Base-by-base conservation (phyloP, 257 asterid genomes). In the Solanum bulbocastanum region DNA sequence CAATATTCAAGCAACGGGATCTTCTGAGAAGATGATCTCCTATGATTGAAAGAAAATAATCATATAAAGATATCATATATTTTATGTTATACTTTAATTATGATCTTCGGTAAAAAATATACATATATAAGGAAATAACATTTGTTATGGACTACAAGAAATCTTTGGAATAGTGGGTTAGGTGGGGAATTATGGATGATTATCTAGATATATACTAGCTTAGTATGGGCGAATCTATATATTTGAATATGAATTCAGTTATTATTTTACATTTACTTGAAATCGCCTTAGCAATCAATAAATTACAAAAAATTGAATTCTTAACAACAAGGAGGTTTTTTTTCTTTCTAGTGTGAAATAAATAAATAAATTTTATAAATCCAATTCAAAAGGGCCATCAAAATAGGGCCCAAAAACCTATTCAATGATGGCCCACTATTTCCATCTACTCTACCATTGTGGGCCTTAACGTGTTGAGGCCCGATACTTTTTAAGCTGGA, bases 331-430 rank as follows among this genome's bases (percentile, higher is more conserved):
- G 60, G 23, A 62, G 12, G 0, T 10, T 62, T 62, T 10, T 60
- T 60, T 7, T 0, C 25, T 22, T 23, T 60, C 1, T 4, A 23
- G 15, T 60, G 30, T 60, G 30, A 60, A 60, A 60, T 9, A 23
- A 60, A 60, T 23, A 60, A 60, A 60, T 60, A 60, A 60, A 62
- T 62, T 62, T 9, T 62, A 6, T n/a, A 62, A 23, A 62, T 96
- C 98, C 86, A 95, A 91, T 87, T 98, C 98, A 88, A 95, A 87
- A 23, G 88, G 90, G 10, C 95, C 98, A 60, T 94, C 97, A 23
- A 92, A 90, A 56, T 36, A 73, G 32, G 95, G 95, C 92, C 95
- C 95, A 87, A 91, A 94, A 95, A 93, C 89, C 98, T 89, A 86
- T 95, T 95, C 89, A 94, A 78, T 4, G 95, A 94, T 3, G 97